A percentile compares a stretch with the other conserved stretches of the same genome.
Evolutionary conservation across 1,284 basidiomycete genomes (phyloP).

Genomic region (Pyrrhoderma noxium): DNA sequence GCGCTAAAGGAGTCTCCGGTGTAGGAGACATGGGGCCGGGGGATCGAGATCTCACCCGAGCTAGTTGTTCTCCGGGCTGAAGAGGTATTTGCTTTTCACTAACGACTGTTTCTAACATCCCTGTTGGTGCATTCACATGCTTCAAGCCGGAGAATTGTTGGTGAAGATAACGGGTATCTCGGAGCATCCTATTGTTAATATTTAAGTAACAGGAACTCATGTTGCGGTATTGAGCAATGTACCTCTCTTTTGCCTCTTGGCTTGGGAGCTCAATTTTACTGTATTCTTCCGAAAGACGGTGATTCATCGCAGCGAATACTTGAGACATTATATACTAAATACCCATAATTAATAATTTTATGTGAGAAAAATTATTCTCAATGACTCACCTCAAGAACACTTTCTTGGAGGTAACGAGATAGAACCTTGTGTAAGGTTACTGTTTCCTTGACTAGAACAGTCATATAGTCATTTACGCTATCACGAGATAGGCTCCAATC

Average conservation of each 20-base stretch:
- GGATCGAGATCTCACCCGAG: neutral
- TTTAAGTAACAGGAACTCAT: conserved; percentile 7
- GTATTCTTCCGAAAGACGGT: conserved; percentile 81
- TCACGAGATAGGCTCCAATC: conserved; percentile 65
- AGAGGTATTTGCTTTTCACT: conserved; percentile 52
- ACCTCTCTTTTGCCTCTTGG: conserved; percentile 79
- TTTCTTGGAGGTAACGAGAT: conserved; percentile 76
- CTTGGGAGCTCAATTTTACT: conserved; percentile 71
- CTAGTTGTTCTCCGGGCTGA: conserved; percentile 23
- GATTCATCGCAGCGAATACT: conserved; percentile 56
- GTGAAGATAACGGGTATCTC: conserved; percentile 72
- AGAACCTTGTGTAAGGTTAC: conserved; percentile 95
- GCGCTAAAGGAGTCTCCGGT: neutral
- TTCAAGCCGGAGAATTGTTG: conserved; percentile 65
- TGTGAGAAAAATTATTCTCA: neutral
- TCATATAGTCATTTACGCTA: conserved; percentile 77
- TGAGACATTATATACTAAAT: conserved; percentile 56
- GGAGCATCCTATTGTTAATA: conserved; percentile 48
- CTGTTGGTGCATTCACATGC: conserved; percentile 58
- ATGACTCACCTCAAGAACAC: conserved; percentile 69
- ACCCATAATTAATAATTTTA: neutral
- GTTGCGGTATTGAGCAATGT: conserved; percentile 24
- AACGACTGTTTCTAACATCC: conserved; percentile 77
- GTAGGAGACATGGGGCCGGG: conserved; percentile 1
- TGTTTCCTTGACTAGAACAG: conserved; percentile 91